Conservation (phyloP, 2,329 filamentous ascomycete species). For the Microcyclosporella mali region DNA sequence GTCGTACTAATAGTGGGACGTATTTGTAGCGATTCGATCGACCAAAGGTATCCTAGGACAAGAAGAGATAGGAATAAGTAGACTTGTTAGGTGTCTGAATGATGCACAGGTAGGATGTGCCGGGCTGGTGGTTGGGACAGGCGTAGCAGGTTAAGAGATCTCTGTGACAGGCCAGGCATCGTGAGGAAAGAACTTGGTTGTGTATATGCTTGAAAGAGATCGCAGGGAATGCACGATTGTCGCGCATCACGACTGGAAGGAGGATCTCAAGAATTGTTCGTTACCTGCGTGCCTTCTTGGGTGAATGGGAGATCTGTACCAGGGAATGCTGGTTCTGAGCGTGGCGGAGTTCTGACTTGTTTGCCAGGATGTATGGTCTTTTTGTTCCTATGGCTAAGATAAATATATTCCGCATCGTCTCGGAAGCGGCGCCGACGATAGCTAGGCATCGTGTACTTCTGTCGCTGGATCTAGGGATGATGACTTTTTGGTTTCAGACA, state of each 20-base stretch:
- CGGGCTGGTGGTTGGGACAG: no score
- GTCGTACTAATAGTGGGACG: no score
- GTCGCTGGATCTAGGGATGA: constrained; percentile 2
- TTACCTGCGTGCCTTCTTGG: neutral
- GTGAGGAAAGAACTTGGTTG: no score
- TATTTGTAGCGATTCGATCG: no score
- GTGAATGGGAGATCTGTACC: no score
- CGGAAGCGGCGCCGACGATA: neutral
- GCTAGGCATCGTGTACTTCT: constrained; percentile 1
- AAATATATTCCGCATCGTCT: no score
- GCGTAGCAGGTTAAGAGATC: constrained; percentile 2
- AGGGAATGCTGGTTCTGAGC: neutral
- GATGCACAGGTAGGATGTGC: no score
- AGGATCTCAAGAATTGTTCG: neutral
- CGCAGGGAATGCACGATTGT: neutral
- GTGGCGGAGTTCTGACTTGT: constrained; percentile 1
- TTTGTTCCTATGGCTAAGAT: no score
- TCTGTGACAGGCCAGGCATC: constrained; percentile 1
- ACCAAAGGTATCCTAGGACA: no score
- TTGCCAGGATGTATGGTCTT: neutral
- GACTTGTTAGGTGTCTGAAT: no score
- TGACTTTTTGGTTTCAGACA: constrained; percentile 2
- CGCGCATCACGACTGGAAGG: neutral
- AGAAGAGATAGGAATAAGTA: no score
- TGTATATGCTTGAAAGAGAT: neutral